Conservation (phyloP, 495 filamentous ascomycete genomes). For the Corynascus novoguineensis region DNA sequence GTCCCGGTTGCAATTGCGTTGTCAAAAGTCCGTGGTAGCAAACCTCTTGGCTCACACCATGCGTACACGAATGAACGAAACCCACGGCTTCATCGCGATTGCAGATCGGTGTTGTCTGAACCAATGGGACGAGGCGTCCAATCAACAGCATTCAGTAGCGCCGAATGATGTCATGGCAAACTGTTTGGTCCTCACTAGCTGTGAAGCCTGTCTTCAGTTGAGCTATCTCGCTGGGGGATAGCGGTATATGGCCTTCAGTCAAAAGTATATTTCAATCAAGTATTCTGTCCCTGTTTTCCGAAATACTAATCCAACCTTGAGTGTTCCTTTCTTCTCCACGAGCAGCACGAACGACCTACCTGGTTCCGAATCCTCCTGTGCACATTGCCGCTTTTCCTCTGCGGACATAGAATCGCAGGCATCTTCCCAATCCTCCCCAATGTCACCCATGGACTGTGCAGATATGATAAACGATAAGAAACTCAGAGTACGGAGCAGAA, state of each 20-base stretch:
- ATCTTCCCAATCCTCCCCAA: background rate
- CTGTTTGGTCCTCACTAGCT: background rate
- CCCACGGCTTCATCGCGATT: background rate
- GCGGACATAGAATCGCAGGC: no score
- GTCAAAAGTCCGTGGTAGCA: no score
- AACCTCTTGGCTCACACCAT: no score
- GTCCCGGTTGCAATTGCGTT: no score
- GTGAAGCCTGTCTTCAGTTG: background rate
- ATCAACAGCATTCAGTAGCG: background rate
- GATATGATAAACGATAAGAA: constrained; percentile 51
- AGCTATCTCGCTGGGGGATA: background rate
- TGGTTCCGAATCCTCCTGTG: no score
- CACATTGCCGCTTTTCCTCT: no score
- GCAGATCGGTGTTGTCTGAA: background rate
- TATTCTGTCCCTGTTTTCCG: no score
- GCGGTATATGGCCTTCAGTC: no score
- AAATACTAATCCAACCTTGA: no score
- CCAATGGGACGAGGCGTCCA: background rate
- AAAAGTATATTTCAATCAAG: no score
- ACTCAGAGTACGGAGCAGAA: constrained; percentile 12
- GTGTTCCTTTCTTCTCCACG: no score
- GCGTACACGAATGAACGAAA: background rate
- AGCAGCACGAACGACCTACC: no score
- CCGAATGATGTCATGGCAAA: constrained; percentile 4
- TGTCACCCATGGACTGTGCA: constrained; percentile 57